These are phyloP conservation scores for Aspergillus sp. DNA, from an alignment of 2,329 filamentous ascomycete genomes.

Conservation along the genomic window DNA sequence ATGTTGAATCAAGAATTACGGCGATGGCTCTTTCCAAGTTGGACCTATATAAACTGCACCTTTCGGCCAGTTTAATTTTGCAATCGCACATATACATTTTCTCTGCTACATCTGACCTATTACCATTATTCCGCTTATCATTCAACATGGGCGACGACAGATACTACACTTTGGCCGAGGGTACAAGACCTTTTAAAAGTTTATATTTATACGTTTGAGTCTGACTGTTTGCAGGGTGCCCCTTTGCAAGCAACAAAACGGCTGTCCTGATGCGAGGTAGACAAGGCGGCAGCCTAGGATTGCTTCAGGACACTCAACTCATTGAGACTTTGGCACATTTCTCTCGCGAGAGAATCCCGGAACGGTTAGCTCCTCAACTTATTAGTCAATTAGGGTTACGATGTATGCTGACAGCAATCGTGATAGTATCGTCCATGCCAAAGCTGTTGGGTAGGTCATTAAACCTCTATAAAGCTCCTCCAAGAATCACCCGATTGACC, in stretches of 20 bases:
- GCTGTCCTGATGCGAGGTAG: conserved; percentile 14
- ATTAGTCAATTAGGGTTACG: neutral
- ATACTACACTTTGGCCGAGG: conserved; percentile 31
- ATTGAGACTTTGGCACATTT: conserved; percentile 63
- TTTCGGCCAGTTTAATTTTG: too few species aligned
- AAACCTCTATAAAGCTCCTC: neutral
- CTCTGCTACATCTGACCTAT: too few species aligned
- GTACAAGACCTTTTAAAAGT: conserved; percentile 10
- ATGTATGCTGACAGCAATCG: neutral
- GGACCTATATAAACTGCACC: too few species aligned
- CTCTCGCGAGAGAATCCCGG: conserved; percentile 61
- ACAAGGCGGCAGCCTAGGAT: conserved; percentile 40
- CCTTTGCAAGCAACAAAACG: neutral
- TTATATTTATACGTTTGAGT: neutral
- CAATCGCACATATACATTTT: too few species aligned
- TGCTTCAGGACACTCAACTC: conserved; percentile 60
- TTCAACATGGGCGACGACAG: conserved; percentile 4
- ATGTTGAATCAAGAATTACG: too few species aligned
- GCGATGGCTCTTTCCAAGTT: too few species aligned
- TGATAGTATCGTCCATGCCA: conserved; percentile 57
- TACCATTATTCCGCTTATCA: neutral
- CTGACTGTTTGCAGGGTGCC: neutral
- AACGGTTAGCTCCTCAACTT: conserved; percentile 45
- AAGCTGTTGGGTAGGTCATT: conserved; percentile 48
- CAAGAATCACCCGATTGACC: neutral